Evolutionary conservation across 192 early-diverging fungal species (phyloP).

Genomic region (Mycoemilia scoparia): DNA sequence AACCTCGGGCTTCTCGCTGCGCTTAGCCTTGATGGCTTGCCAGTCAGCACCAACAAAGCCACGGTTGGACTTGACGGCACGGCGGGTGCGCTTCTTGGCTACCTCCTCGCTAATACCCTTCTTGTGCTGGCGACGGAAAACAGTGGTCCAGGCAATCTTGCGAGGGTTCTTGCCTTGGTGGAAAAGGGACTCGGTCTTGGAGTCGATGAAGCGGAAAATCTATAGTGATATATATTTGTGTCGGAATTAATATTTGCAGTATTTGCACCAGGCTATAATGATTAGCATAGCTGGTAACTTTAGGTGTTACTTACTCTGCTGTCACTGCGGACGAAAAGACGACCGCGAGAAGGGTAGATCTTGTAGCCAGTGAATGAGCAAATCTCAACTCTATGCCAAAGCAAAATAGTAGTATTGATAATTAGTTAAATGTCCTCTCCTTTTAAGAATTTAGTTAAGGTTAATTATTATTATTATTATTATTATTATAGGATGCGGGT

Average conservation of each 20-base stretch:
- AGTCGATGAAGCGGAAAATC: slow-evolving; percentile 90
- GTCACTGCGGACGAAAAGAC: slow-evolving; percentile 82
- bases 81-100: slow-evolving; percentile 88
- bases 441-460: not conserved
- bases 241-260: too few species aligned
- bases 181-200: slow-evolving; percentile 94
- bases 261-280: too few species aligned
- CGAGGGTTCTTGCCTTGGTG: slow-evolving; percentile 93
- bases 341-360: slow-evolving; percentile 99
- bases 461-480: not conserved
- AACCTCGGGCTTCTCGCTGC: slow-evolving; percentile 89
- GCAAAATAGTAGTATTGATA: not conserved
- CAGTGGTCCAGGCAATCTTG: slow-evolving; percentile 91
- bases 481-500: not conserved
- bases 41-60: slow-evolving; percentile 86
- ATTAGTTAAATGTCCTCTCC: not conserved
- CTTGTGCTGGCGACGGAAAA: slow-evolving; percentile 96
- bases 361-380: slow-evolving; percentile 97
- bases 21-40: slow-evolving; percentile 94
- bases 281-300: too few species aligned
- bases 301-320: too few species aligned
- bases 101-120: slow-evolving; percentile 95
- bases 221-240: too few species aligned
- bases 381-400: slow-evolving; percentile 51
- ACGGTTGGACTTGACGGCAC: slow-evolving; percentile 90